A percentile compares a stretch with the other conserved stretches of the same genome.
phyloP scores from a whole-genome alignment of 2,329 filamentous ascomycete species.

The Colletotrichum viniferum region DNA sequence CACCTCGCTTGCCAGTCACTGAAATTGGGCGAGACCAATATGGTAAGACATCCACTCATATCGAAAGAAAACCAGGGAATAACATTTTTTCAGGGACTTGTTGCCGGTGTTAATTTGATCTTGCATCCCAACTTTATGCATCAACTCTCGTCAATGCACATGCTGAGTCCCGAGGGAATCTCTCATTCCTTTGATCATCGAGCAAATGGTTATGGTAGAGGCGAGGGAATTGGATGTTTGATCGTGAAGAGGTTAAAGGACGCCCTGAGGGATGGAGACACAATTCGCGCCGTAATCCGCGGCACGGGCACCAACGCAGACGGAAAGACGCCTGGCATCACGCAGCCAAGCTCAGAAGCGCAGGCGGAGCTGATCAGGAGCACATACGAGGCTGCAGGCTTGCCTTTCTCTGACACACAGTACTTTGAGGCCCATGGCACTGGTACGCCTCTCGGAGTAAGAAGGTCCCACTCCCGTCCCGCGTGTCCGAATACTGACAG shows the following conservation, averaged over 20 bases:
- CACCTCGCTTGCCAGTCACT: conserved; percentile 35
- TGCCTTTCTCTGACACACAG: conserved; percentile 28
- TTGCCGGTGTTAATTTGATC: conserved; percentile 15
- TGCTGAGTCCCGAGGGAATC: conserved; percentile 21
- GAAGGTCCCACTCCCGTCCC: too few species aligned
- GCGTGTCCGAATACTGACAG: conserved; percentile 52
- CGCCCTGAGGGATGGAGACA: conserved; percentile 45
- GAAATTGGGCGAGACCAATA: conserved; percentile 29
- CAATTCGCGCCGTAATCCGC: conserved; percentile 34
- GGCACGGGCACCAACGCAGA: conserved; percentile 35
- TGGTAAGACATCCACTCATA: background rate
- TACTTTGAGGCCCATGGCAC: conserved; percentile 56
- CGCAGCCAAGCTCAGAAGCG: conserved; percentile 37
- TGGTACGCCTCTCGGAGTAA: background rate
- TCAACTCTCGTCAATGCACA: conserved; percentile 7
- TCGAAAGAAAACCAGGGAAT: background rate
- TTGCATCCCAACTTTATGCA: conserved; percentile 22
- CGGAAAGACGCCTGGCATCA: conserved; percentile 39
- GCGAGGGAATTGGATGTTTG: conserved; percentile 44
- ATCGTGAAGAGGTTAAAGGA: conserved; percentile 44
- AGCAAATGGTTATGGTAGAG: conserved; percentile 47
- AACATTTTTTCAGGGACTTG: background rate
- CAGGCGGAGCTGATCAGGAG: conserved; percentile 33
- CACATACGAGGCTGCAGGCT: background rate
- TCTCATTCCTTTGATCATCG: conserved; percentile 34